Percentiles rank a stretch among this genome's conserved stretches.
phyloP scores from a whole-genome alignment of 1,139 yeast genomes.

The Suhomyces kunorum region DNA sequence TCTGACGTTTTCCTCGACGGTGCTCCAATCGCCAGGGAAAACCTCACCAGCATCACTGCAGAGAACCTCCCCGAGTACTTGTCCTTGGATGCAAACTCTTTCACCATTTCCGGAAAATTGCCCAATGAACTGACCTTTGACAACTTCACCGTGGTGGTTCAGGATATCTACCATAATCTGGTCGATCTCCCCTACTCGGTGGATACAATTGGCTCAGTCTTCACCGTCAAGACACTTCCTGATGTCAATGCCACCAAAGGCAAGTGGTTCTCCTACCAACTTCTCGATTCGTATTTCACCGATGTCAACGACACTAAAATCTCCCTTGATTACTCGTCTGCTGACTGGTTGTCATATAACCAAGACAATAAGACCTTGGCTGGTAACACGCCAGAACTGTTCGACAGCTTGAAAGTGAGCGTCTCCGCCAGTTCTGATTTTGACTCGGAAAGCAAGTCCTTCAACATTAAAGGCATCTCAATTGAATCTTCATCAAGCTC shows the following conservation, averaged over 20 bases:
- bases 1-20: slow-evolving; percentile 63
- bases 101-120: slow-evolving; percentile 58
- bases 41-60: slow-evolving; percentile 56
- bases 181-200: slow-evolving; percentile 60
- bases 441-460: slow-evolving; percentile 39
- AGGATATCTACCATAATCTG: slow-evolving; percentile 64
- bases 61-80: slow-evolving; percentile 64
- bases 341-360: slow-evolving; percentile 66
- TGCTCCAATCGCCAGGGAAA: slow-evolving; percentile 40
- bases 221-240: slow-evolving; percentile 54
- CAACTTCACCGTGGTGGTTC: slow-evolving; percentile 57
- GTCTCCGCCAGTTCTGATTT: slow-evolving; percentile 52
- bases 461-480: slow-evolving; percentile 59
- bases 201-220: slow-evolving; percentile 49
- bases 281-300: slow-evolving; percentile 56
- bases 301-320: slow-evolving; percentile 53
- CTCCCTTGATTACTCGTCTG: slow-evolving; percentile 40
- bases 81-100: slow-evolving; percentile 41
- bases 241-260: slow-evolving; percentile 68
- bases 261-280: slow-evolving; percentile 54
- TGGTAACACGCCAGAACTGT: slow-evolving; percentile 67
- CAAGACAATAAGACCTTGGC: slow-evolving; percentile 60
- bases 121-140: slow-evolving; percentile 48
- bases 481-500: slow-evolving; percentile 17
- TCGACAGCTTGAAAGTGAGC: slow-evolving; percentile 49